A percentile compares a stretch with the other conserved stretches of the same genome.
These are phyloP conservation scores for Mycena polygramma DNA, from an alignment of 768 basidiomycete genomes.

Conservation along the genomic window DNA sequence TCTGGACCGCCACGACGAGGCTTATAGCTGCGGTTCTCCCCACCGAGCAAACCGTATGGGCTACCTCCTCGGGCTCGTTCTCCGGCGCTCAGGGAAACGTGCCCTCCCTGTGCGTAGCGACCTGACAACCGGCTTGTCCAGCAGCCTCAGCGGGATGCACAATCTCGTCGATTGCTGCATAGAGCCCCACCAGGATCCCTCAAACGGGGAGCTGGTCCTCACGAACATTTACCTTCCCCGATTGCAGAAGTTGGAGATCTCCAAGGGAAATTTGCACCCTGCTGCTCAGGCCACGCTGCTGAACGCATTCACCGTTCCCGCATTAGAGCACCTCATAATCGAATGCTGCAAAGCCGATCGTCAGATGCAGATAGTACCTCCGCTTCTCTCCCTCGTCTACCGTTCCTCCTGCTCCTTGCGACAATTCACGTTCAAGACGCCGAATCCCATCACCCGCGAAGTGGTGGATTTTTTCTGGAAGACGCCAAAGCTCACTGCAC, in stretches of 20 bases:
- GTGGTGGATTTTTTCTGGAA: background rate
- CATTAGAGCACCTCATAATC: background rate
- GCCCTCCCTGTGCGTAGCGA: background rate
- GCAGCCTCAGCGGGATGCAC: background rate
- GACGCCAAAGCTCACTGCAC: background rate
- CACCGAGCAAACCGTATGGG: background rate
- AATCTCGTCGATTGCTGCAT: conserved; percentile 9
- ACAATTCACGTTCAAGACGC: background rate
- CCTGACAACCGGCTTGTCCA: background rate
- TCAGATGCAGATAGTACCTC: background rate
- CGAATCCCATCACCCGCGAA: background rate
- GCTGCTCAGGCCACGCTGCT: background rate
- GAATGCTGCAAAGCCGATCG: background rate
- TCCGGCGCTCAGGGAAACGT: background rate
- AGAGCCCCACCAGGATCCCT: no score
- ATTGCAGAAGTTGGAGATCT: background rate
- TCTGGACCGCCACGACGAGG: background rate
- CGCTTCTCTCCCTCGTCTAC: background rate
- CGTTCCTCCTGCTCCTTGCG: background rate
- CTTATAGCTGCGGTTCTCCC: no score
- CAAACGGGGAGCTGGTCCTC: background rate
- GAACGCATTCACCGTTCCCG: background rate
- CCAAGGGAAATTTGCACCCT: background rate
- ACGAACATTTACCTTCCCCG: background rate
- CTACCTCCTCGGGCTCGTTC: background rate